These are phyloP conservation scores for Peronospora belbahrii DNA, from an alignment of 352 stramenopile species.

Conservation along the genomic window DNA sequence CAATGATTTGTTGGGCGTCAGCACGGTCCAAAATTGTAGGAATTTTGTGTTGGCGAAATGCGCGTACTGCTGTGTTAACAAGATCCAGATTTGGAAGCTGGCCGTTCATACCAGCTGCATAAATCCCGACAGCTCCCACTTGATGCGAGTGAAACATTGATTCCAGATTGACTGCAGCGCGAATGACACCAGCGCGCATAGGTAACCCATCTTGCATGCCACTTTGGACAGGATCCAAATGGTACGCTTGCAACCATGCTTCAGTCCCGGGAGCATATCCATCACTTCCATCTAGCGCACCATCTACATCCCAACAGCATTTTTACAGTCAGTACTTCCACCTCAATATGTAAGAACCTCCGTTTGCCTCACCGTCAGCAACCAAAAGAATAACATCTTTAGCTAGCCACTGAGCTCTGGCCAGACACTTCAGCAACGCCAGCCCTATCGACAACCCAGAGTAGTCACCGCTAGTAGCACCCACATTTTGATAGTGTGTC, in stretches of 20 bases:
- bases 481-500: slow-evolving; percentile 60
- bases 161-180: slow-evolving; percentile 69
- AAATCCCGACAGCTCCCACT: slow-evolving; percentile 42
- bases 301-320: slow-evolving; percentile 49
- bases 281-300: slow-evolving; percentile 44
- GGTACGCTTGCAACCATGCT: slow-evolving; percentile 67
- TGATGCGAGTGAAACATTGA: slow-evolving; percentile 24
- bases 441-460: slow-evolving; percentile 54
- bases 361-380: slow-evolving; percentile 43
- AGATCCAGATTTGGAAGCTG: slow-evolving; percentile 84
- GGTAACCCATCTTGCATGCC: slow-evolving; percentile 23
- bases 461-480: slow-evolving; percentile 29
- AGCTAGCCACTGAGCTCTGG: slow-evolving; percentile 60
- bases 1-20: slow-evolving; percentile 4
- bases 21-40: slow-evolving; percentile 41
- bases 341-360: neutral
- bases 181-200: slow-evolving; percentile 73
- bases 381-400: slow-evolving; percentile 79
- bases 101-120: slow-evolving; percentile 68
- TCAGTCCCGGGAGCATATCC: slow-evolving; percentile 56
- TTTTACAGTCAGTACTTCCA: neutral
- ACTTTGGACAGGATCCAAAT: slow-evolving; percentile 37
- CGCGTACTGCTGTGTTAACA: slow-evolving; percentile 65
- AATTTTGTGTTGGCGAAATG: slow-evolving; percentile 40
- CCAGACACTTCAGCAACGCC: slow-evolving; percentile 52